Base-by-base conservation (phyloP, 2,329 filamentous ascomycete species). In the Chrysoporthe austroafricana region DNA sequence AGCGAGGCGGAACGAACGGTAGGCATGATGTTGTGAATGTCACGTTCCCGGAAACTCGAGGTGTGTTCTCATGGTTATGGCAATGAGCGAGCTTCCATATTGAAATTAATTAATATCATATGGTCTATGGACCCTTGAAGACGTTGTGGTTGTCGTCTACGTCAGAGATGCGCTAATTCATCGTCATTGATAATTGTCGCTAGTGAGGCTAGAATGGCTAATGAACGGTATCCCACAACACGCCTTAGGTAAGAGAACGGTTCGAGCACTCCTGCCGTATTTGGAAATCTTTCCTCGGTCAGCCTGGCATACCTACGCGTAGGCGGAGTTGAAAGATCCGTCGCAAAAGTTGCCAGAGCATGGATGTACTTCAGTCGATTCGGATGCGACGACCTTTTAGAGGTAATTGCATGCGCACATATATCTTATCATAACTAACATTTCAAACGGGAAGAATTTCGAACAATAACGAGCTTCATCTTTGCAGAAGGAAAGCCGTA, bases 91-190 rank as follows among this genome's bases (percentile, higher is more conserved):
- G 16, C 32, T 16, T 26, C 16, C 7, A 18, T 43, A 6, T 18
- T 34, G 9, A 14, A 21, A 46, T 61, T 18, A 11, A 61, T 58
- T n/a, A 21, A 14, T 32, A 54, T 32, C 50, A 13, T 3, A 0
- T 16, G n/a, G 14, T 16, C 32, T 11, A 21, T 32, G 50, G 50
- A 26, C 21, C 50, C 21, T 54, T 21, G 50, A 54, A 14, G 4
- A 32, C 50, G 11, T 54, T 36, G 56, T 21, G 46, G 13, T 5
- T 7, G 56, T 60, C 57, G 57, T 60, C 7, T 60, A 60, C 57
- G 57, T 60, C 57, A 60, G 57, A 44, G 57, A 60, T 60, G 21
- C 3, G 50, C 50, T 54, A 54, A 54, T 21, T 14, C 50, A 54
- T 54, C 50, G 50, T 54, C 50, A 54, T 54, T 54, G 50, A 54